phyloP scores from a whole-genome alignment of 305 asterid species.

The Fraxinus albicans region DNA sequence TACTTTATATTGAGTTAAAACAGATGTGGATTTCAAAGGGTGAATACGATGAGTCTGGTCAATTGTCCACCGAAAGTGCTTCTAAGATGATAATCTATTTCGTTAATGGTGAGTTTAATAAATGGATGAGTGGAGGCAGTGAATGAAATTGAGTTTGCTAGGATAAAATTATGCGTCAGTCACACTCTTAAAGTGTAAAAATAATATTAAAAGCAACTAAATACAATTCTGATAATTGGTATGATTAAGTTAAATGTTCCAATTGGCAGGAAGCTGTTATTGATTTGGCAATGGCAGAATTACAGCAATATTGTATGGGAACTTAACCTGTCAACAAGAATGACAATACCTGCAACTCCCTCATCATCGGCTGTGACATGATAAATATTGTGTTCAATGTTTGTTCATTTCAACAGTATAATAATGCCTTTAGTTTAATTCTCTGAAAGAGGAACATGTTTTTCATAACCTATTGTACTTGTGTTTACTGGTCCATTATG shows the following conservation, averaged over 20 bases:
- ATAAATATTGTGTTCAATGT: neutral
- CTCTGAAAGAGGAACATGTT: neutral
- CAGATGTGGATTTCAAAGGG: constrained; percentile 32
- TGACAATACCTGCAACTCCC: neutral
- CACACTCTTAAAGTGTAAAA: neutral
- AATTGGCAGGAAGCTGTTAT: neutral
- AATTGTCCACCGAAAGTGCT: constrained; percentile 29
- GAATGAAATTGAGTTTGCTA: neutral
- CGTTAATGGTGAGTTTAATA: neutral
- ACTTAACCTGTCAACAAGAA: neutral
- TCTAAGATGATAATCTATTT: constrained; percentile 20
- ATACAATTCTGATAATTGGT: neutral
- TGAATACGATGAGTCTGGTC: constrained; percentile 26
- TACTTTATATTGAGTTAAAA: neutral
- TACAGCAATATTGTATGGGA: neutral
- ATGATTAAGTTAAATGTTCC: neutral
- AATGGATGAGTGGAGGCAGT: neutral
- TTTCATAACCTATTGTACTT: neutral
- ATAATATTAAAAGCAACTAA: neutral
- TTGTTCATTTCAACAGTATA: neutral
- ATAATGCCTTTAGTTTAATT: neutral
- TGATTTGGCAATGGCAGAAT: neutral
- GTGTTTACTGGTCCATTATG: neutral
- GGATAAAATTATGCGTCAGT: neutral
- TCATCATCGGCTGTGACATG: neutral